Evolutionary conservation across 768 basidiomycete genomes (phyloP).

Genomic region (Leucosporidium creatinivorum): DNA sequence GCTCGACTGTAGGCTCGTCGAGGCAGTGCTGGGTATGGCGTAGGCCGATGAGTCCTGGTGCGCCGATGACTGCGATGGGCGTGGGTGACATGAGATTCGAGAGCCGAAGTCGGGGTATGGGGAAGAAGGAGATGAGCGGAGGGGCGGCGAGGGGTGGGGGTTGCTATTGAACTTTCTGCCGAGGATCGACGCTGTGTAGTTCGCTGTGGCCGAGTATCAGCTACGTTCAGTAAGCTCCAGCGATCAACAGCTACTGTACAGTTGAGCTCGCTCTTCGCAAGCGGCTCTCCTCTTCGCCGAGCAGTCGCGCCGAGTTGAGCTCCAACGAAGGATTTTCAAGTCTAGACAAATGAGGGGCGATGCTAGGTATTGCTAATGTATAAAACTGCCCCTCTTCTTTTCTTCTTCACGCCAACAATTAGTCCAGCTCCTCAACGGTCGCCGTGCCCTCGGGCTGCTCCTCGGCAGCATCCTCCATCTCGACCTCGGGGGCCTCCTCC

Average conservation of each 20-base stretch:
- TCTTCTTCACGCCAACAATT: background rate
- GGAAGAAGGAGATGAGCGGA: background rate
- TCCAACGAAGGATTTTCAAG: background rate
- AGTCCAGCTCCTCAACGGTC: constrained; percentile 7
- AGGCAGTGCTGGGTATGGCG: constrained; percentile 27
- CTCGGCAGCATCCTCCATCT: constrained; percentile 28
- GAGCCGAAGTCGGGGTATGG: background rate
- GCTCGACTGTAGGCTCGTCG: constrained; percentile 10
- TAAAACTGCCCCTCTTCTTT: background rate
- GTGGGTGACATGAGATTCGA: constrained; percentile 2
- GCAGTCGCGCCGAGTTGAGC: too few relatives aligned
- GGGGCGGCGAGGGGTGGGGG: too few relatives aligned
- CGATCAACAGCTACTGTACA: background rate
- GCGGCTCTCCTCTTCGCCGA: background rate
- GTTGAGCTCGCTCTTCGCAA: background rate
- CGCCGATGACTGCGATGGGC: constrained; percentile 24
- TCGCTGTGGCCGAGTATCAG: too few relatives aligned
- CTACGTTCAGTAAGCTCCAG: too few relatives aligned
- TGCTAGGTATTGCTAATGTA: background rate
- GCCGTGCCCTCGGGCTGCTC: background rate
- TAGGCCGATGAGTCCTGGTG: constrained; percentile 31
- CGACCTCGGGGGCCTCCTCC: constrained; percentile 23
- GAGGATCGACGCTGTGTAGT: too few relatives aligned
- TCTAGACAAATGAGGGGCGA: background rate
- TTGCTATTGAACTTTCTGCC: too few relatives aligned